phyloP scores from a whole-genome alignment of 176 grass and related monocot species.

The Microstegium vimineum region DNA sequence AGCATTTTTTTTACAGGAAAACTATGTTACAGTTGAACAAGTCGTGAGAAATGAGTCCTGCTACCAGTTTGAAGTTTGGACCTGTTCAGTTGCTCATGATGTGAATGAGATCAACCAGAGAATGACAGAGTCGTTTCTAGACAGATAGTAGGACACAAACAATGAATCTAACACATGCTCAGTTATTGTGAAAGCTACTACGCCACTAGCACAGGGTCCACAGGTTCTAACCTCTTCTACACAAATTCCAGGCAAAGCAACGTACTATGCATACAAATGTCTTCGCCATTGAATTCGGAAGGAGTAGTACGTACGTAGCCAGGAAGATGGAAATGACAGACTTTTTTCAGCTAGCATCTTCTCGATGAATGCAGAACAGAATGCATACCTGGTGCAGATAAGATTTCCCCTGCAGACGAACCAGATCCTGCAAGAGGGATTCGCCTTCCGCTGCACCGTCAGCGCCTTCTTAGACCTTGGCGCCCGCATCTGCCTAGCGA shows the following conservation, averaged over 20 bases:
- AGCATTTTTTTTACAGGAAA: background rate
- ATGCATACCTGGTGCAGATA: conserved; percentile 61
- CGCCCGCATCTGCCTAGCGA: conserved; percentile 58
- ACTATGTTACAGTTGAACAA: background rate
- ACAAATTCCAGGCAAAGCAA: background rate
- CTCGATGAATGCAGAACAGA: background rate
- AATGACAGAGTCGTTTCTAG: too few relatives aligned
- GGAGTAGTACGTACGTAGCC: background rate
- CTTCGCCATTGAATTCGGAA: background rate
- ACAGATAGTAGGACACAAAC: background rate
- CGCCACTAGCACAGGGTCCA: background rate
- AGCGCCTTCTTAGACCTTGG: conserved; percentile 67
- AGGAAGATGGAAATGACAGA: background rate
- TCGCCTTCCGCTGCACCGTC: conserved; percentile 49
- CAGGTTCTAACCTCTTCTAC: background rate
- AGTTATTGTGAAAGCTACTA: background rate
- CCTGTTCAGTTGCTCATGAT: background rate
- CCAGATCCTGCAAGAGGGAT: conserved; percentile 57
- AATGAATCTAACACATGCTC: background rate
- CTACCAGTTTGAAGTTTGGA: too few relatives aligned
- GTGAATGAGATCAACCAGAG: background rate
- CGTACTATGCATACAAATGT: background rate
- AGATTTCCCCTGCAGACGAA: conserved; percentile 70
- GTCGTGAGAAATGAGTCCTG: too few relatives aligned
- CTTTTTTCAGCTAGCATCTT: background rate